Evolutionary conservation across 331 rosid genomes (phyloP).

Genomic region (Malus hybrid): DNA sequence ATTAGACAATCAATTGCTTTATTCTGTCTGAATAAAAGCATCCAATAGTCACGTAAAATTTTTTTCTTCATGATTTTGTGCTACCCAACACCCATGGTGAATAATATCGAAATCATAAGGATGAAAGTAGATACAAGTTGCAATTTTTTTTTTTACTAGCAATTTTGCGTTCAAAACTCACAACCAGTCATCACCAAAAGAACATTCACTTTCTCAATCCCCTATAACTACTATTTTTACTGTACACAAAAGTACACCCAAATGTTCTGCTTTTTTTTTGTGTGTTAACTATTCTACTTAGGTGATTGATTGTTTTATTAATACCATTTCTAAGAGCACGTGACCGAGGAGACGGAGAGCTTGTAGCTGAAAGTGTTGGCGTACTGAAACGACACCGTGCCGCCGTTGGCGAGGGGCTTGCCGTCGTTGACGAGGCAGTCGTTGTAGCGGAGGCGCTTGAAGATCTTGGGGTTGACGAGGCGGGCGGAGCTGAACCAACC

Average conservation of each 20-base stretch:
- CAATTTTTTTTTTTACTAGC: no score
- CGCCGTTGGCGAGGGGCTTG: slow-evolving; percentile 51
- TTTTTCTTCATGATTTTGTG: no score
- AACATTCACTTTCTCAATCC: not conserved
- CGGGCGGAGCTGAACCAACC: slow-evolving; percentile 98
- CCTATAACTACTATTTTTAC: not conserved
- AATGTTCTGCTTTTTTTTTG: not conserved
- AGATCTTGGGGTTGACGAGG: slow-evolving; percentile 73
- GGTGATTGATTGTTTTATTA: not conserved
- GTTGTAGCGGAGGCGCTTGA: slow-evolving; percentile 69
- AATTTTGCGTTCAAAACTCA: no score
- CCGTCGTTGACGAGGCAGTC: slow-evolving; percentile 93
- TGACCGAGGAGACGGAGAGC: slow-evolving; percentile 53
- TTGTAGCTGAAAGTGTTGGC: slow-evolving; percentile 71
- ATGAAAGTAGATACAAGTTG: no score
- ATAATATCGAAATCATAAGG: no score
- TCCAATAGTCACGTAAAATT: no score
- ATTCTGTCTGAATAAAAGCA: no score
- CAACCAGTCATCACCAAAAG: no score
- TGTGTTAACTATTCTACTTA: not conserved
- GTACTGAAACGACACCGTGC: slow-evolving; percentile 57
- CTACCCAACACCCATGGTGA: no score
- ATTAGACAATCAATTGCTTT: no score
- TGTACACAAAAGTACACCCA: not conserved
- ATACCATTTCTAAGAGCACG: slow-evolving; percentile 17